Base-by-base conservation (phyloP, 352 stramenopile species). In the Globisporangium cylindrosporum region DNA sequence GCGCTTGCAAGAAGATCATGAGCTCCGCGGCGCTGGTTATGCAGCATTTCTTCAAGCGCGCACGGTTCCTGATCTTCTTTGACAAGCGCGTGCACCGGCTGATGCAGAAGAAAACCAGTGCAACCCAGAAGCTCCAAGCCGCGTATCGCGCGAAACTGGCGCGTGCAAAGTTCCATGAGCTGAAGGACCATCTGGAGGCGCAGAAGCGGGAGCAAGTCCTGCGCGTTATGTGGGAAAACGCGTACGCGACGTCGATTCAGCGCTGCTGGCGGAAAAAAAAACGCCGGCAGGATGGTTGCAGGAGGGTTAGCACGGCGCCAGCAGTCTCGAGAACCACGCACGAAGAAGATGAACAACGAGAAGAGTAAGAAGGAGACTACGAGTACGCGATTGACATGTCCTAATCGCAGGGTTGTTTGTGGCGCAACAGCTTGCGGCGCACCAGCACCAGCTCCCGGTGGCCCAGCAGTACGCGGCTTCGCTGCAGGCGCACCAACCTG, bases 171-270 rank as follows among this genome's bases (percentile, higher is more conserved):
- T 88, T 93, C 59, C 82, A 91, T 69, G 71, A 71, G 10, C 69
- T 93, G n/a, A 85, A 87, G 55, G 84, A 89, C 55, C 61, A 67
- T 4, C 66, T 93, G 41, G 86, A 93, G 58, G 80, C 78, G 4
- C 79, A 85, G 49, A 76, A 70, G n/a, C 74, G 84, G 0, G 73
- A 80, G 18, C 70, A 79, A 24, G 75, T 89, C 24, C 64, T 93
- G 32, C 66, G 76, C 2, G 12, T 59, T 1, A 93, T 93, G 86
- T 93, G 86, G 86, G 66, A 79, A 49, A 88, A 90, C 34, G 79
- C 82, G n/a, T 92, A 90, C 63, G 86, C 86, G 25, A 89, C 80
- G 12, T 78, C 72, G 5, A 86, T 93, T 38, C 82, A 92, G 69
- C 74, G 58, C 6, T 89, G 80, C 72, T 93, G 85, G 82, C 76